Conservation (phyloP, 2,329 filamentous ascomycete genomes). For the Chrysosphaeria jannelii region DNA sequence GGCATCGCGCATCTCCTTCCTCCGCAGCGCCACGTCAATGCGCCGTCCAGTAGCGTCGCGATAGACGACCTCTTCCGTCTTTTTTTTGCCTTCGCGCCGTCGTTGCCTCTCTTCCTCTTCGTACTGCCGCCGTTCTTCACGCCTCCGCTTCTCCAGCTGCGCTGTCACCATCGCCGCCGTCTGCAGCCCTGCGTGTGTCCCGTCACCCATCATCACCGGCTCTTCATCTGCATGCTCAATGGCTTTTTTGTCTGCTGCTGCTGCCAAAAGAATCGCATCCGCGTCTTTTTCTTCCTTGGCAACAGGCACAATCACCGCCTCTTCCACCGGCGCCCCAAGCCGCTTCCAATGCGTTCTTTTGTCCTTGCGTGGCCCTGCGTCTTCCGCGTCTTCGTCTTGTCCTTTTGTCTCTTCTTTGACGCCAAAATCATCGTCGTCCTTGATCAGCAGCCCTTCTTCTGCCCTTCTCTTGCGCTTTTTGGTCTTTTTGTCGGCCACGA, state of each 20-base stretch:
- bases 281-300: conserved; percentile 15
- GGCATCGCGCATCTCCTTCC: conserved; percentile 48
- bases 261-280: conserved; percentile 47
- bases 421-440: conserved; percentile 28
- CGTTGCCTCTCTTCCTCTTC: conserved; percentile 7
- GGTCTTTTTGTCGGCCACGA: conserved; percentile 31
- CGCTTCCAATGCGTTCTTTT: conserved; percentile 20
- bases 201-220: conserved; percentile 49
- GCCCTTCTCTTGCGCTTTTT: conserved; percentile 35
- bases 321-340: conserved; percentile 62
- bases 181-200: conserved; percentile 66
- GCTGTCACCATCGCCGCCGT: conserved; percentile 49
- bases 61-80: conserved; percentile 54
- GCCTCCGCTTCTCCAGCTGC: conserved; percentile 27
- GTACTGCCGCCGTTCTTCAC: conserved; percentile 9
- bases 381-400: conserved; percentile 9
- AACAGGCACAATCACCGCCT: conserved; percentile 28
- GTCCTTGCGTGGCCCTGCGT: conserved; percentile 6
- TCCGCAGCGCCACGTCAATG: conserved; percentile 74
- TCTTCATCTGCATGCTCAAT: conserved; percentile 16
- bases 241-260: conserved; percentile 33
- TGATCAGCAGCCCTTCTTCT: conserved; percentile 23
- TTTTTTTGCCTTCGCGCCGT: conserved; percentile 16
- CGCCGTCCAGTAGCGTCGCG: conserved; percentile 84
- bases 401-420: too few species aligned